These are phyloP conservation scores for Kuraishia borneana DNA, from an alignment of 805 yeast genomes.

Conservation along the genomic window DNA sequence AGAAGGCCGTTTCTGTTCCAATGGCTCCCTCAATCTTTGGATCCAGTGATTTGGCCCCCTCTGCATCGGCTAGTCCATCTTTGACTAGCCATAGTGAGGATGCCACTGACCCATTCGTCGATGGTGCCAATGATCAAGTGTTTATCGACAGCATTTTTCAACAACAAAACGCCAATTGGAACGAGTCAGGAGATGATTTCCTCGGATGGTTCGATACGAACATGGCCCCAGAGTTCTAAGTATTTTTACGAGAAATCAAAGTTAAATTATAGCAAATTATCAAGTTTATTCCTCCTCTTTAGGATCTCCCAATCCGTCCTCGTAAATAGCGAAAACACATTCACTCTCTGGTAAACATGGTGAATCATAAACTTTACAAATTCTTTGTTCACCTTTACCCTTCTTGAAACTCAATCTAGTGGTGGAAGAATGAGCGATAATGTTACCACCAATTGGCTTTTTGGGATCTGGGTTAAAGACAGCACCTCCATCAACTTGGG, in stretches of 20 bases:
- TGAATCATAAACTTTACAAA: constrained; percentile 90
- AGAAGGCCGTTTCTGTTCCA: background rate
- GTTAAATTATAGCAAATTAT: background rate
- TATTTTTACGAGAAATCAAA: background rate
- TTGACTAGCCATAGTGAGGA: background rate
- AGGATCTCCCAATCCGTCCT: constrained; percentile 96
- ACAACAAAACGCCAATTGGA: constrained; percentile 79
- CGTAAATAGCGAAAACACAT: constrained; percentile 89
- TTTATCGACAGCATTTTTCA: constrained; percentile 51
- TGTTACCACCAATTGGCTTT: constrained; percentile 97
- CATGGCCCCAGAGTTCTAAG: constrained; percentile 50
- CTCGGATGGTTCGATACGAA: constrained; percentile 90
- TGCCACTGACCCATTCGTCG: background rate
- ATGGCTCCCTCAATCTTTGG: background rate
- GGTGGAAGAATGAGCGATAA: constrained; percentile 93
- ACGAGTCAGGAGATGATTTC: constrained; percentile 77
- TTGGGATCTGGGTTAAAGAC: constrained; percentile 92
- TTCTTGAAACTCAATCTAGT: constrained; percentile 85
- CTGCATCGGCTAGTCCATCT: no score
- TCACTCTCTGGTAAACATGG: constrained; percentile 96
- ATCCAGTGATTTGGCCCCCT: background rate
- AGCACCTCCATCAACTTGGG: constrained; percentile 90
- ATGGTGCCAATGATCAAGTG: constrained; percentile 11
- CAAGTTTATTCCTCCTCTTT: constrained; percentile 48
- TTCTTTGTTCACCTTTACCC: constrained; percentile 86